phyloP scores from a whole-genome alignment of 306 rosid genomes.

The Spatholobus suberectus region DNA sequence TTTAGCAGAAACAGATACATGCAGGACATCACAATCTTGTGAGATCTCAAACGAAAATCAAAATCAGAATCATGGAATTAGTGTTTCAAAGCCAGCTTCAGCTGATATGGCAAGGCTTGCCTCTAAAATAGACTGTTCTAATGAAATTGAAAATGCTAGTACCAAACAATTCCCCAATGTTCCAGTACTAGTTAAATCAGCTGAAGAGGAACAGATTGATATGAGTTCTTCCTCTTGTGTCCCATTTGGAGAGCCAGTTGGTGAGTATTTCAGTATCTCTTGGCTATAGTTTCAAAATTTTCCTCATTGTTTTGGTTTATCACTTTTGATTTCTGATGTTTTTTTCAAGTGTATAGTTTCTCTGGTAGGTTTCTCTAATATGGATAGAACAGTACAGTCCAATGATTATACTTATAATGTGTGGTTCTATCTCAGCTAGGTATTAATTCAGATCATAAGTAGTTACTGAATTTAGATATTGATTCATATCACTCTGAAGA shows the following conservation, averaged over 20 bases:
- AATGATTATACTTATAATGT: slow-evolving; percentile 42
- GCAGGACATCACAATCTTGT: slow-evolving; percentile 4
- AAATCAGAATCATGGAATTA: slow-evolving; percentile 31
- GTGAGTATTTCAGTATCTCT: slow-evolving; percentile 52
- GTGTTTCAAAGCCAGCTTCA: slow-evolving; percentile 37
- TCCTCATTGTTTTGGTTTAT: slow-evolving; percentile 23
- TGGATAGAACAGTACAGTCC: slow-evolving; percentile 33
- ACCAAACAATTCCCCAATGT: slow-evolving; percentile 36
- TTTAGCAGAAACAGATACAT: not conserved
- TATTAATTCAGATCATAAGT: slow-evolving; percentile 30
- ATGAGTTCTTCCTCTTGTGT: slow-evolving; percentile 40
- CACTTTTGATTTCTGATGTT: slow-evolving; percentile 37
- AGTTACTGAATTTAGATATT: slow-evolving; percentile 3
- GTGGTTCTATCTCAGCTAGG: slow-evolving; percentile 46
- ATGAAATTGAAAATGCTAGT: slow-evolving; percentile 51
- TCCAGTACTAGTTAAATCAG: slow-evolving; percentile 30
- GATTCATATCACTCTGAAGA: not conserved
- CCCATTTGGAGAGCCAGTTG: slow-evolving; percentile 49
- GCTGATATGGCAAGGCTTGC: slow-evolving; percentile 43
- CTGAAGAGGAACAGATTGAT: slow-evolving; percentile 43
- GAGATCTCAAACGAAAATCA: slow-evolving; percentile 45
- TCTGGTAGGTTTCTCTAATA: slow-evolving; percentile 38
- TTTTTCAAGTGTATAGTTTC: slow-evolving; percentile 33
- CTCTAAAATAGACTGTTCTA: slow-evolving; percentile 35
- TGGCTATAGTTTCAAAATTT: slow-evolving; percentile 17